phyloP scores from a whole-genome alignment of 805 yeast genomes.

The Yamadazyma endophytica region DNA sequence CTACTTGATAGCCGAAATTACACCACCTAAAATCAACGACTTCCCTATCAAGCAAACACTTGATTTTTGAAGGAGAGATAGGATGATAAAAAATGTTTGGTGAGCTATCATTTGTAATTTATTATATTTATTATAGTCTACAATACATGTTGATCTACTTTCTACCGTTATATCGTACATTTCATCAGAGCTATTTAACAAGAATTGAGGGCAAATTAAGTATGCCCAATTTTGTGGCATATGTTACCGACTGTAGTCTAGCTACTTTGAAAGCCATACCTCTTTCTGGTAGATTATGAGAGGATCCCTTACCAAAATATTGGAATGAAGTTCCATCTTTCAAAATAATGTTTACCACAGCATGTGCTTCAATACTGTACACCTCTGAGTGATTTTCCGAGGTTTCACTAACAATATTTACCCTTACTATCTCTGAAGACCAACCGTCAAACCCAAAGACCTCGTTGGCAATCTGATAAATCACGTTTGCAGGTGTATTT shows the following conservation, averaged over 20 bases:
- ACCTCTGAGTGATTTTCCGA: no score
- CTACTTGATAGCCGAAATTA: slow-evolving; percentile 72
- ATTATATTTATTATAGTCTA: no score
- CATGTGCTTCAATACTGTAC: slow-evolving; percentile 21
- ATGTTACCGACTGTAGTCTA: slow-evolving; percentile 46
- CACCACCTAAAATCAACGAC: slow-evolving; percentile 60
- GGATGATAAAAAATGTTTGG: no score
- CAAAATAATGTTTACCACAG: slow-evolving; percentile 31
- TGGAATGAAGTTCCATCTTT: slow-evolving; percentile 41
- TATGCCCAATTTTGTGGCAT: slow-evolving; percentile 43
- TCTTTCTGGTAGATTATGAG: slow-evolving; percentile 28
- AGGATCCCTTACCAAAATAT: slow-evolving; percentile 37
- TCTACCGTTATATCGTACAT: no score
- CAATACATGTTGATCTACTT: no score
- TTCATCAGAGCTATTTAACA: no score
- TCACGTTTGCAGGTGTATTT: slow-evolving; percentile 9
- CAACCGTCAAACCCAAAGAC: slow-evolving; percentile 57
- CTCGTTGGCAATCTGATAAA: slow-evolving; percentile 44
- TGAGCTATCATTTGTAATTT: no score
- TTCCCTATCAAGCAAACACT: slow-evolving; percentile 57
- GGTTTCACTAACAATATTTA: no score
- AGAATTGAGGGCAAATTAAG: no score
- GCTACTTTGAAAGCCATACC: slow-evolving; percentile 32
- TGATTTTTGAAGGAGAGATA: slow-evolving; percentile 45
- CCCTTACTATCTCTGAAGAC: slow-evolving; percentile 40